Percentiles rank a stretch among this genome's conserved stretches.
These are phyloP conservation scores for Platanthera zijinensis DNA, from an alignment of 106 monocot genomes.

Conservation along the genomic window DNA sequence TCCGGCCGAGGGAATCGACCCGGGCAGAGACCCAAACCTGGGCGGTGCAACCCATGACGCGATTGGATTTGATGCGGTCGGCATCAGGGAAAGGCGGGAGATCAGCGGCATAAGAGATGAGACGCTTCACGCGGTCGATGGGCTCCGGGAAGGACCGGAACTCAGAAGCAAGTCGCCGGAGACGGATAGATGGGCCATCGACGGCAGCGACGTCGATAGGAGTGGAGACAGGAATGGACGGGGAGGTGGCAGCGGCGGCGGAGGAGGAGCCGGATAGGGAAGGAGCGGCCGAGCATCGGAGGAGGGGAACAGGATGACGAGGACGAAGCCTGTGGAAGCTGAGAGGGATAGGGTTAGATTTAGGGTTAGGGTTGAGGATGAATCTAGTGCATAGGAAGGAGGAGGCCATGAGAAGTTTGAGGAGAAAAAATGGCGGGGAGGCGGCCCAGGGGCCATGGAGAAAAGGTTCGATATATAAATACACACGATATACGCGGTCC, in stretches of 20 bases:
- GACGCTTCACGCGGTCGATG: conserved; percentile 72
- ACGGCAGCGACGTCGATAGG: conserved; percentile 2
- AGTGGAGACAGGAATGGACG: not conserved
- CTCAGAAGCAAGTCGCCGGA: conserved; percentile 49
- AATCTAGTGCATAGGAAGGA: not conserved
- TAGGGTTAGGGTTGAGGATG: conserved; percentile 4
- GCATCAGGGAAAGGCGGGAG: conserved; percentile 44
- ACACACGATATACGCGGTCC: not conserved
- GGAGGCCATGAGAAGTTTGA: not conserved
- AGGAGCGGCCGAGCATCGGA: conserved; percentile 4
- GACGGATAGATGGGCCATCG: conserved; percentile 16
- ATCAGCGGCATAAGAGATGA: conserved; percentile 56
- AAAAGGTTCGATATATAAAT: not conserved
- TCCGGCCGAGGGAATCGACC: conserved; percentile 30
- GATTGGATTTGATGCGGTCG: conserved; percentile 39
- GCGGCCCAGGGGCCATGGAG: not conserved
- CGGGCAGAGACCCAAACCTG: conserved; percentile 63
- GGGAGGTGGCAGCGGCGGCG: conserved; percentile 24
- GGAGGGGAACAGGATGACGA: not conserved
- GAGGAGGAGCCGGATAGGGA: conserved; percentile 10
- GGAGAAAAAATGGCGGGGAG: conserved; percentile 6
- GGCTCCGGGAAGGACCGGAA: conserved; percentile 53
- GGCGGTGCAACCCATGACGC: conserved; percentile 94
- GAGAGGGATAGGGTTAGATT: not conserved
- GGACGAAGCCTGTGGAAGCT: not conserved